Conservation (phyloP, 192 early-diverging fungal genomes). For the Mortierella alpina region DNA sequence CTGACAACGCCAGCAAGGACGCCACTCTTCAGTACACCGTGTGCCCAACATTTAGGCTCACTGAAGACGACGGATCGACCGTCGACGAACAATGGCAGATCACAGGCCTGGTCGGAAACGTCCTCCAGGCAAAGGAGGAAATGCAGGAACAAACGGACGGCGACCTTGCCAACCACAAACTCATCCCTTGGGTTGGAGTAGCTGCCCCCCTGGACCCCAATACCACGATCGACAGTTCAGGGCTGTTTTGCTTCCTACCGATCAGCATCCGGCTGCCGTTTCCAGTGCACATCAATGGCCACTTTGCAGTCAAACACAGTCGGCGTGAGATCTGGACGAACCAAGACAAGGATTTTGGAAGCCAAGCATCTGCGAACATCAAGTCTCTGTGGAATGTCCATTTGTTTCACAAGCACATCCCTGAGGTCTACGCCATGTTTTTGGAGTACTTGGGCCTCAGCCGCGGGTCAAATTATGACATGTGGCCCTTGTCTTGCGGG, state of each 20-base stretch:
- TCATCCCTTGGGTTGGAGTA: constrained; percentile 56
- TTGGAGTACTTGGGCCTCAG: constrained; percentile 8
- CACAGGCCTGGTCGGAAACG: constrained; percentile 25
- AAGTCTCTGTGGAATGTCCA: constrained; percentile 48
- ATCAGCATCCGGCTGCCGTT: constrained; percentile 42
- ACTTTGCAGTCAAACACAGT: constrained; percentile 52
- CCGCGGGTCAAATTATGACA: constrained; percentile 14
- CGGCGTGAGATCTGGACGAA: constrained; percentile 51
- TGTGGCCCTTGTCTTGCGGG: constrained; percentile 18
- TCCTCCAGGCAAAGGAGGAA: not conserved
- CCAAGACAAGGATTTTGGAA: constrained; percentile 32
- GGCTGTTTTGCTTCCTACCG: constrained; percentile 55
- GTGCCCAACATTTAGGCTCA: constrained; percentile 14
- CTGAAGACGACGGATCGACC: constrained; percentile 11
- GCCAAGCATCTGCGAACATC: constrained; percentile 16
- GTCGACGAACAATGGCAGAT: constrained; percentile 23
- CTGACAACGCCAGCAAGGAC: not conserved
- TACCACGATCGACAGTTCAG: constrained; percentile 3
- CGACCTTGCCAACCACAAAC: constrained; percentile 17
- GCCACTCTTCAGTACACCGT: constrained; percentile 18
- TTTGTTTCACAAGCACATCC: constrained; percentile 26
- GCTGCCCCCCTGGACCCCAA: constrained; percentile 20
- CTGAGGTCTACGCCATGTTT: constrained; percentile 30
- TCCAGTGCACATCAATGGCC: constrained; percentile 53
- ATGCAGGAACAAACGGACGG: constrained; percentile 11